phyloP scores from a whole-genome alignment of 306 rosid species.

The Vachellia pachyceras region DNA sequence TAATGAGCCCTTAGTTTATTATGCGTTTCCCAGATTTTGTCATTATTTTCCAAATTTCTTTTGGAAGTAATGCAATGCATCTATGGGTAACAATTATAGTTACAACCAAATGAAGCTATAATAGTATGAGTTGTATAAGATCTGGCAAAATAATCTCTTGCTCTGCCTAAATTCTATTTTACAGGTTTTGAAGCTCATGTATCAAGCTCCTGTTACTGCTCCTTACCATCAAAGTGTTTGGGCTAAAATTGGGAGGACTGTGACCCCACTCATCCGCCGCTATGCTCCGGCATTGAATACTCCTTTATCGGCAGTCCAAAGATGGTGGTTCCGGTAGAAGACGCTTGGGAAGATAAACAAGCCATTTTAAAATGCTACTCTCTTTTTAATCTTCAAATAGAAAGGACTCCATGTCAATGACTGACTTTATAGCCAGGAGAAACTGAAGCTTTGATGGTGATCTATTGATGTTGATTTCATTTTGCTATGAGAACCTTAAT shows the following conservation, averaged over 20 bases:
- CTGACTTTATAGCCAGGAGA: no score
- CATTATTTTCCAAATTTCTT: neutral
- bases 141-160: no score
- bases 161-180: neutral
- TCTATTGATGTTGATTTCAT: no score
- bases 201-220: slow-evolving; percentile 71
- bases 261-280: slow-evolving; percentile 57
- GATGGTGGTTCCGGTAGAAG: no score
- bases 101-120: neutral
- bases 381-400: no score
- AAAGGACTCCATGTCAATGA: no score
- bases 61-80: neutral
- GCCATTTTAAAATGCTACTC: no score
- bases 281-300: slow-evolving; percentile 61
- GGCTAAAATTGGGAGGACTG: slow-evolving; percentile 62
- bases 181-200: slow-evolving; percentile 80
- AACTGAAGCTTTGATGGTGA: no score
- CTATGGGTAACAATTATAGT: neutral
- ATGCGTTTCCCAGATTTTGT: neutral
- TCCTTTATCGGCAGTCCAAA: slow-evolving; percentile 59
- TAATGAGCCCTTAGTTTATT: neutral
- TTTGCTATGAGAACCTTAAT: no score
- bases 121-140: no score
- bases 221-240: slow-evolving; percentile 71
- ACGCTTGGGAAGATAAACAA: neutral